Base-by-base conservation (phyloP, 2,329 filamentous ascomycete genomes). In the Ceratocystis destructans region DNA sequence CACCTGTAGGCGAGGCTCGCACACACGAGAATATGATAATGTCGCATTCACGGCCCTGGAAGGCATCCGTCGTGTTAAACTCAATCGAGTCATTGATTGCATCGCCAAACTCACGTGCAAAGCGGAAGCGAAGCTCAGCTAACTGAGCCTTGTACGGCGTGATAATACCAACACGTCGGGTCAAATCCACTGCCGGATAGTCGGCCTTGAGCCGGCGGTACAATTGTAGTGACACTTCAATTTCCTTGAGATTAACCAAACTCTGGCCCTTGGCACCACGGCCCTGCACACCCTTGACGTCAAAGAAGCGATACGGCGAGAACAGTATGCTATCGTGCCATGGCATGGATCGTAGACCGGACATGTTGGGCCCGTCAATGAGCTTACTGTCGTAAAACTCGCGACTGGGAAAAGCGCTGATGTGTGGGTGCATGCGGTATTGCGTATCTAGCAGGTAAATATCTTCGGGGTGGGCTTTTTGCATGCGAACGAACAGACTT, bases 11-110 rank as follows among this genome's bases (percentile, higher is more conserved):
- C 37, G 88, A 93, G 25, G 94, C 93, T 77, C 94, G 87, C 69
- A 99, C 94, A 75, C 95, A 99, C 50, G 94, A 97, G 78, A 99
- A 99, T 70, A 99, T 97, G 75, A 99, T 97, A 69, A 99, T 87
- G 73, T 99, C 94, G 72, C 91, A 94, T 76, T 99, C 94, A 70
- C 95, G 86, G 69, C 94, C 94, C 75, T 99, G 91, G 75, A 96
- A 99, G 20, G 94, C 95, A 77, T 99, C 94, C 0, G 94, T 99
- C 0, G 94, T 99, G 75, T 99, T 99, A 82, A 99, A 99, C 70
- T 99, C 95, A 70, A 99, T 88, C 22, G 83, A 82, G 41, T 88
- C 86, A 28, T 86, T 81, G 70, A 99, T 91, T 0, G 75, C 76
- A 2, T 89, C 83, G 45, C 93, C 91, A 72, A 88, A 97, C 55